Evolutionary conservation across 495 filamentous ascomycete species (phyloP).

Genomic region (Darksidea phi): DNA sequence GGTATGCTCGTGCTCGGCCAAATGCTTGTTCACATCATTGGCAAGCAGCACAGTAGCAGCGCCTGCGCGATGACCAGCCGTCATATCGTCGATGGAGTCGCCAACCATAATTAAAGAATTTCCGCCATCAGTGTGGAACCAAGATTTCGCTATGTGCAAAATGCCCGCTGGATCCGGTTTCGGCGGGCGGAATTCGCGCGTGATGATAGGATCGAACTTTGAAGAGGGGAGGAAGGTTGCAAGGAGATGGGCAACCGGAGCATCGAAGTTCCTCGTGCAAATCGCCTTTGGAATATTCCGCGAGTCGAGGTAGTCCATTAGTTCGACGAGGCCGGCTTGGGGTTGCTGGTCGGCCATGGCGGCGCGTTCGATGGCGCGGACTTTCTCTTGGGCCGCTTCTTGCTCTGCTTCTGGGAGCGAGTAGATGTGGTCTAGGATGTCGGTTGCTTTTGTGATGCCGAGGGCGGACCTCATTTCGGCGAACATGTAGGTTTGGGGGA

Average conservation of each 20-base stretch:
- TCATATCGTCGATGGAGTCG: constrained; percentile 93
- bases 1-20: constrained; percentile 74
- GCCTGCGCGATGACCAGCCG: constrained; percentile 77
- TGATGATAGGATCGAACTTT: constrained; percentile 79
- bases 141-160: constrained; percentile 66
- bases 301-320: constrained; percentile 79
- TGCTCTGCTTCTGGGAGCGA: constrained; percentile 63
- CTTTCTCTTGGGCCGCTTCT: constrained; percentile 62
- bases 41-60: constrained; percentile 85
- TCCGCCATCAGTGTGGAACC: constrained; percentile 14
- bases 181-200: constrained; percentile 75
- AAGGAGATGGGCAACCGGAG: constrained; percentile 68
- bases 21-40: constrained; percentile 72
- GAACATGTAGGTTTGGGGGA: constrained; percentile 97
- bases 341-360: constrained; percentile 78
- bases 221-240: constrained; percentile 65
- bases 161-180: constrained; percentile 91
- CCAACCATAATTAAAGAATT: constrained; percentile 65
- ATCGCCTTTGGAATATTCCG: constrained; percentile 70
- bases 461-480: constrained; percentile 70
- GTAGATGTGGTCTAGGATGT: constrained; percentile 89
- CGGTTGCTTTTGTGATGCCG: constrained; percentile 64
- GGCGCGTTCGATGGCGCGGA: constrained; percentile 73
- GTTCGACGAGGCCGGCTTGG: constrained; percentile 68
- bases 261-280: constrained; percentile 92